phyloP scores from a whole-genome alignment of 129 eudicot genomes.

The Escallonia herrerae region DNA sequence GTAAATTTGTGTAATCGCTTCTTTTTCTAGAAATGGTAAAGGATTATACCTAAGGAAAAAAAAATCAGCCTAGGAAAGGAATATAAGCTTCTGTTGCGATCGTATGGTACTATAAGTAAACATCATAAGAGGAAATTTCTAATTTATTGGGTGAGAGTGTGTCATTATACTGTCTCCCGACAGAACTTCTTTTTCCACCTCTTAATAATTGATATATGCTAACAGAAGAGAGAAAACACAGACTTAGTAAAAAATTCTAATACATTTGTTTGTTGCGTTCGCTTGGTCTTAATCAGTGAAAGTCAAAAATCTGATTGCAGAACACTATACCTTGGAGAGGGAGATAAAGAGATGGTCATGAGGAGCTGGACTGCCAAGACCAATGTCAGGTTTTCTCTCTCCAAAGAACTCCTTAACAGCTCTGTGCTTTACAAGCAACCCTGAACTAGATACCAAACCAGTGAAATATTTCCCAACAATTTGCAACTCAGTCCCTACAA shows the following conservation, averaged over 20 bases:
- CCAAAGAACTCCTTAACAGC: slow-evolving; percentile 58
- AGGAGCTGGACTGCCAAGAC: slow-evolving; percentile 50
- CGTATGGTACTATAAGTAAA: neutral
- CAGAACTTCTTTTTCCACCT: neutral
- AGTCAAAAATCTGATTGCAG: too few relatives aligned
- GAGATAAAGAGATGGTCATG: slow-evolving; percentile 68
- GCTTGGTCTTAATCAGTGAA: too few relatives aligned
- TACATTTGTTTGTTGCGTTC: too few relatives aligned
- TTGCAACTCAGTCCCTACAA: slow-evolving; percentile 72
- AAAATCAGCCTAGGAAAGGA: neutral
- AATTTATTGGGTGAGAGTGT: neutral
- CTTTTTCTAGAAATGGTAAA: neutral
- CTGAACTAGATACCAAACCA: slow-evolving; percentile 46
- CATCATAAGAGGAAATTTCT: neutral
- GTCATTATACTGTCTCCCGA: neutral
- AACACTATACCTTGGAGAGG: slow-evolving; percentile 60
- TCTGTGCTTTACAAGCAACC: slow-evolving; percentile 65
- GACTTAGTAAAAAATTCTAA: too few relatives aligned
- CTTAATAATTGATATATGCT: too few relatives aligned
- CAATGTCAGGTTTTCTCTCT: slow-evolving; percentile 60
- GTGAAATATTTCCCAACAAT: slow-evolving; percentile 41
- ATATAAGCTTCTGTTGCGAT: neutral
- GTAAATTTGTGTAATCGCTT: too few relatives aligned
- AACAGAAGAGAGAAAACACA: too few relatives aligned
- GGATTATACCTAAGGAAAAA: neutral